Percentiles rank a stretch among this genome's conserved stretches.
phyloP scores from a whole-genome alignment of 78 protist genomes.

The Speleostelium caveatum region DNA sequence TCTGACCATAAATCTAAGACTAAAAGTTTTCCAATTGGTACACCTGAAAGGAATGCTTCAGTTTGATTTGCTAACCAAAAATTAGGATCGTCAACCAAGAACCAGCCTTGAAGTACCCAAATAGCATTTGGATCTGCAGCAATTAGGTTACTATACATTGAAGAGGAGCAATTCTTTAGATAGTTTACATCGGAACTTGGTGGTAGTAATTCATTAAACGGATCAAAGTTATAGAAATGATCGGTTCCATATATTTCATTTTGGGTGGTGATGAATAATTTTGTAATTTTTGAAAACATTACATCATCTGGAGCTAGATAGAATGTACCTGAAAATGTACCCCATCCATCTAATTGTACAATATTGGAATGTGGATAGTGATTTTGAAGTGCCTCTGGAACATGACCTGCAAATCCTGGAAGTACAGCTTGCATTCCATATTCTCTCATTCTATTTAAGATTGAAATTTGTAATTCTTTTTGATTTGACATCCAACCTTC shows the following conservation, averaged over 20 bases:
- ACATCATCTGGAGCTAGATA: slow-evolving; percentile 85
- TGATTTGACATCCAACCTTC: slow-evolving; percentile 63
- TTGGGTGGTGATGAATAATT: slow-evolving; percentile 36
- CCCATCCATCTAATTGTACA: slow-evolving; percentile 68
- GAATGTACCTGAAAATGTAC: slow-evolving; percentile 51
- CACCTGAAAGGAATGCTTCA: slow-evolving; percentile 86
- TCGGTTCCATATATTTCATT: slow-evolving; percentile 82
- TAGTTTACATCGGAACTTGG: slow-evolving; percentile 48
- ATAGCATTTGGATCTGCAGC: slow-evolving; percentile 88
- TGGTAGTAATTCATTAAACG: slow-evolving; percentile 90
- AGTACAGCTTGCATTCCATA: slow-evolving; percentile 89
- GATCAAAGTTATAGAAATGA: slow-evolving; percentile 89
- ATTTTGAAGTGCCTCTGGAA: slow-evolving; percentile 72
- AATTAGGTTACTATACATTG: slow-evolving; percentile 35
- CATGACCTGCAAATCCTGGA: slow-evolving; percentile 93
- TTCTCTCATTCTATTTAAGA: slow-evolving; percentile 78
- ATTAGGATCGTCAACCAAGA: slow-evolving; percentile 63
- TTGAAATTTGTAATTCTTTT: slow-evolving; percentile 64
- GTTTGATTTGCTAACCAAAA: slow-evolving; percentile 80
- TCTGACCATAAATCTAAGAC: slow-evolving; percentile 89
- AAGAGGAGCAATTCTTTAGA: slow-evolving; percentile 2
- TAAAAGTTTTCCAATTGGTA: slow-evolving; percentile 75
- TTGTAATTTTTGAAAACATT: slow-evolving; percentile 75
- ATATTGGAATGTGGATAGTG: slow-evolving; percentile 77
- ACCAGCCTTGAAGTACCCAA: slow-evolving; percentile 94